Percentiles rank a stretch among this genome's conserved stretches.
phyloP scores from a whole-genome alignment of 2,329 filamentous ascomycete genomes.

The Xylariales sp. region DNA sequence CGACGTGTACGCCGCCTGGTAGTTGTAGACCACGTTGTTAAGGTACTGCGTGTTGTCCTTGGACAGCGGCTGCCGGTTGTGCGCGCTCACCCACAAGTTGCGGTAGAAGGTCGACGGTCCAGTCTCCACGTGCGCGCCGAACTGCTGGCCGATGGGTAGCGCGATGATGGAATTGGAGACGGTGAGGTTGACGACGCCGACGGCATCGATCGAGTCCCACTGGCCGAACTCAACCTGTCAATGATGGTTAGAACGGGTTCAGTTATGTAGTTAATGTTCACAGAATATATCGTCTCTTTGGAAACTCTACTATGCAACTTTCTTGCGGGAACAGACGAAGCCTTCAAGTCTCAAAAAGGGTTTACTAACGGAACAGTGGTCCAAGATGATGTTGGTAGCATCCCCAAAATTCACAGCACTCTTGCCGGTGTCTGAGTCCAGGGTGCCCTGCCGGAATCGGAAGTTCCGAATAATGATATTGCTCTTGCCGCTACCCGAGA shows the following conservation, averaged over 20 bases:
- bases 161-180: constrained; percentile 40
- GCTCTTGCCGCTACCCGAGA: constrained; percentile 10
- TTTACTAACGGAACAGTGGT: constrained; percentile 31
- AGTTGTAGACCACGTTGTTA: constrained; percentile 43
- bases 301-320: no score
- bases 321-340: no score
- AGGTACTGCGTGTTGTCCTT: constrained; percentile 39
- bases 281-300: no score
- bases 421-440: constrained; percentile 32
- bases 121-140: constrained; percentile 37
- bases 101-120: constrained; percentile 35
- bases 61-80: constrained; percentile 40
- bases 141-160: constrained; percentile 37
- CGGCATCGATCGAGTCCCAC: constrained; percentile 35
- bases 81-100: constrained; percentile 41
- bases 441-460: constrained; percentile 37
- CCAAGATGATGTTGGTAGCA: constrained; percentile 39
- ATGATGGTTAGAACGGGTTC: no score
- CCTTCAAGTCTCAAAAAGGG: no score
- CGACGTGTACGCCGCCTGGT: constrained; percentile 30
- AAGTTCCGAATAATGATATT: constrained; percentile 36
- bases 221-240: constrained; percentile 33
- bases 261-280: no score
- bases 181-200: constrained; percentile 33
- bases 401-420: constrained; percentile 37